Evolutionary conservation across 2,329 filamentous ascomycete species (phyloP), one percentile per base, ranked within the genome.

Genomic region (Lecanosticta acicola): DNA sequence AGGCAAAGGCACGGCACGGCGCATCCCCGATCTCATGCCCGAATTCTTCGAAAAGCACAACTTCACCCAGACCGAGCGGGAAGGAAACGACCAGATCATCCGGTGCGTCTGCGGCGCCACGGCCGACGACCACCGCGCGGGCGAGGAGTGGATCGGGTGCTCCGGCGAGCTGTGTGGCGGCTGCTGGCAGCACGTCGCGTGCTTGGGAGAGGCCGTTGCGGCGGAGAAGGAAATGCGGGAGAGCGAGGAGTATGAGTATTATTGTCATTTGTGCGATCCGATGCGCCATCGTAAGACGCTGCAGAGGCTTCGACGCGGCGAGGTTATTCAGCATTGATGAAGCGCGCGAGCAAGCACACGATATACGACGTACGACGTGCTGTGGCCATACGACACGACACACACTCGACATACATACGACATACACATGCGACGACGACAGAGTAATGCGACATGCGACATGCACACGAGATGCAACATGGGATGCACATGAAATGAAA

Each of bases 121-220:
- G 9, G 32, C 35, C n/a, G 51, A 58, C 42, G 48, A 57, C 19
- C 39, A 46, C 20, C 41, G 34, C 2, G 48, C 50, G 18, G 34
- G 40, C 18, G 41, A 38, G 4, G 42, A 51, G 3, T 60, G 56
- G 54, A 37, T 61, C 7, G 41, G 34, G 3, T 62, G 60, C 49
- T 58, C 60, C 11, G 38, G 18, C 3, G 35, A 20, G 3, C 32
- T 33, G 14, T 62, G 60, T 26, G 18, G 19, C 16, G 60, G 60
- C 8, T 29, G 24, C 24, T 64, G 61, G 60, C 59, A 64, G 56
- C 60, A 64, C 37, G 38, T 47, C 9, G 32, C 17, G 2, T 64
- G 61, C 33, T 46, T 64, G 37, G 50, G 47, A 7, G 48, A 43
- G 4, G 54, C 45, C 17, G 46, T 49, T 35, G 47, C 49, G 29